Evolutionary conservation across 306 rosid species (phyloP).

Genomic region (Begonia masoniana): DNA sequence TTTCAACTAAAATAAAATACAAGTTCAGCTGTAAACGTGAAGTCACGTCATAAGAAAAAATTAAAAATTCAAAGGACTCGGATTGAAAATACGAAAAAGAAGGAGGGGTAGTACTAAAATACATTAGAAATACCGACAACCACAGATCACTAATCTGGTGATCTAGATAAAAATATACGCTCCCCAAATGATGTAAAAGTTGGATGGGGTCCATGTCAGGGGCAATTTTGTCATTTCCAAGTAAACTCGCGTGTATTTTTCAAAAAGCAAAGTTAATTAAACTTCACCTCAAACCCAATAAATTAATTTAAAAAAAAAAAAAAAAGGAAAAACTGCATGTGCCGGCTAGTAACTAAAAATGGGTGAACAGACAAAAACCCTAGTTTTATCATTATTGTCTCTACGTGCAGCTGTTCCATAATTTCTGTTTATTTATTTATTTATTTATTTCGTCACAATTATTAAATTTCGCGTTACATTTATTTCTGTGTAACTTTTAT

Average conservation of each 20-base stretch:
- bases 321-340: conserved; percentile 1
- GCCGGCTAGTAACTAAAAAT: conserved; percentile 70
- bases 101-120: background rate
- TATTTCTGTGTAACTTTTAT: too few species aligned
- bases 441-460: too few species aligned
- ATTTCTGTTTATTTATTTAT: conserved; percentile 7
- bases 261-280: conserved; percentile 12
- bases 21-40: too few species aligned
- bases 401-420: conserved; percentile 34
- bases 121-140: conserved; percentile 25
- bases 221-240: conserved; percentile 31
- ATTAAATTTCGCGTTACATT: too few species aligned
- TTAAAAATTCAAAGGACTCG: conserved; percentile 8
- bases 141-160: conserved; percentile 39
- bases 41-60: too few species aligned
- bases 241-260: too few species aligned
- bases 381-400: conserved; percentile 37
- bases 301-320: background rate
- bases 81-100: conserved; percentile 8
- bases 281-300: background rate
- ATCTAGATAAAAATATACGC: conserved; percentile 28
- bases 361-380: conserved; percentile 86
- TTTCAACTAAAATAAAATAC: too few species aligned
- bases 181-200: conserved; percentile 63
- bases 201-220: conserved; percentile 68